Evolutionary conservation across 371 early-diverging fungal species (phyloP).

Genomic region (Thermomucor indicae-seudaticae): DNA sequence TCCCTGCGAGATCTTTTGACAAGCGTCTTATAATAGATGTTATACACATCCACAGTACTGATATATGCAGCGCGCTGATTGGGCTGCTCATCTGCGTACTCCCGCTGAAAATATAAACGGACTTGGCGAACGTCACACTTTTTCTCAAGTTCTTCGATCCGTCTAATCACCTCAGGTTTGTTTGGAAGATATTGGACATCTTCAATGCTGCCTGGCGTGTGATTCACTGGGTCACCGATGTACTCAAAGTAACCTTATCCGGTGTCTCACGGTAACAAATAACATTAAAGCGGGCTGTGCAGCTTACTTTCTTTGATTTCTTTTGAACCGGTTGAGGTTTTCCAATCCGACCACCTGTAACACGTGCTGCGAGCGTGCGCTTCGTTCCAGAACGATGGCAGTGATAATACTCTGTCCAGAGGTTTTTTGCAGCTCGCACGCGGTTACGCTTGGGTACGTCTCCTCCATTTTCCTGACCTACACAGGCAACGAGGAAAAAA

Average conservation of each 20-base stretch:
- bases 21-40: not conserved
- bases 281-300: not conserved
- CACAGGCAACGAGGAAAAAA: too few relatives aligned
- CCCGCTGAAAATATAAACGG: not conserved
- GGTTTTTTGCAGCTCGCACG: not conserved
- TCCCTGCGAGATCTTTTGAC: not conserved
- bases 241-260: not conserved
- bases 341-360: not conserved
- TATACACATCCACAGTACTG: not conserved
- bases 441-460: too few relatives aligned
- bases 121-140: not conserved
- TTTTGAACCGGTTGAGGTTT: not conserved
- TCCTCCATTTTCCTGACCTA: too few relatives aligned
- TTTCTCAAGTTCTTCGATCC: not conserved
- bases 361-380: not conserved
- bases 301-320: constrained; percentile 1
- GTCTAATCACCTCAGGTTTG: not conserved
- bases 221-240: not conserved
- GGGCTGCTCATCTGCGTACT: not conserved
- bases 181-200: constrained; percentile 4
- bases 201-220: not conserved
- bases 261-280: not conserved
- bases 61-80: not conserved
- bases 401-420: not conserved
- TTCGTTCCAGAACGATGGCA: not conserved